These are phyloP conservation scores for Mediolabrus comicus DNA, from an alignment of 108 stramenopile genomes.

Conservation along the genomic window DNA sequence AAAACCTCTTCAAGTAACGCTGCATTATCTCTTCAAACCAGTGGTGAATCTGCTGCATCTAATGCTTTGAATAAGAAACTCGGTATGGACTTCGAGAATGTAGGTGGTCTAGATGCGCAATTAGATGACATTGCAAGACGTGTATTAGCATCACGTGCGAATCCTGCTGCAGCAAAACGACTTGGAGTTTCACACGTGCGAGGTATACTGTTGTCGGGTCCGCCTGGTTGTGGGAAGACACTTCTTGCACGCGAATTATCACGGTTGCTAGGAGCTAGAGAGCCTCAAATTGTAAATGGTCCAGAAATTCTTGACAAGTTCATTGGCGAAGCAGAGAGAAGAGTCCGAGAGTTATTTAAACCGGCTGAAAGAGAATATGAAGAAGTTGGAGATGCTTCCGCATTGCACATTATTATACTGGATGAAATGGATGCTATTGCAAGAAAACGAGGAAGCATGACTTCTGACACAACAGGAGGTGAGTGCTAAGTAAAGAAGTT, in stretches of 20 bases:
- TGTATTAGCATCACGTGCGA: constrained; percentile 80
- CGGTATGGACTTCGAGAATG: constrained; percentile 77
- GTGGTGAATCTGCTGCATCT: constrained; percentile 1
- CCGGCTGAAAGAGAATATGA: constrained; percentile 71
- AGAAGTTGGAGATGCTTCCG: constrained; percentile 64
- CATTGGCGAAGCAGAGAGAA: constrained; percentile 79
- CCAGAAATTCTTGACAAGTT: constrained; percentile 60
- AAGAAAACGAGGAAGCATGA: constrained; percentile 70
- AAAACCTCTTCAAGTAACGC: constrained; percentile 7
- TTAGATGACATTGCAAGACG: constrained; percentile 77
- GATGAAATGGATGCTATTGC: constrained; percentile 93
- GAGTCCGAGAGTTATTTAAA: constrained; percentile 65
- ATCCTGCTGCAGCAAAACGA: constrained; percentile 86
- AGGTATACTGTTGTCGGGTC: constrained; percentile 66
- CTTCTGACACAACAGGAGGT: constrained; percentile 59
- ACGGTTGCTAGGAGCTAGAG: constrained; percentile 85
- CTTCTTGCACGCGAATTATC: constrained; percentile 91
- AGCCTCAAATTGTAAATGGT: constrained; percentile 92
- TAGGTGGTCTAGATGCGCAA: constrained; percentile 78
- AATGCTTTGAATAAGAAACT: constrained; percentile 56
- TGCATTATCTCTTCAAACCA: background rate
- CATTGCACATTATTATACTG: constrained; percentile 84
- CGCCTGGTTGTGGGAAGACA: constrained; percentile 78
- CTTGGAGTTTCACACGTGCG: constrained; percentile 86
- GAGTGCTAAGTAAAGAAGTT: background rate